Conservation (phyloP, 2,329 filamentous ascomycete genomes). For the Cladosporium sp. region DNA sequence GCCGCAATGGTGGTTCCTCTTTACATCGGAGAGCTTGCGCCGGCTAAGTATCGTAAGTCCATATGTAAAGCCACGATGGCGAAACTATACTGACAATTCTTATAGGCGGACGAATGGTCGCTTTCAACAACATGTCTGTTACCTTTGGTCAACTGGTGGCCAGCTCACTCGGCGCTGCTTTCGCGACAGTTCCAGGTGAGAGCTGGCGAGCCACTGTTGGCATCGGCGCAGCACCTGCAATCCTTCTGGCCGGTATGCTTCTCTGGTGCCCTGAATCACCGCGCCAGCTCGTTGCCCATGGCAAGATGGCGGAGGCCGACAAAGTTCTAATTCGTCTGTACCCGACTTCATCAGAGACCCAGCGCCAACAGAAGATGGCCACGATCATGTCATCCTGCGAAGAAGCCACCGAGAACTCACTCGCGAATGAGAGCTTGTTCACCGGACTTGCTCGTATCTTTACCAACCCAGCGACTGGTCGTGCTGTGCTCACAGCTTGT, state of each 20-base stretch:
- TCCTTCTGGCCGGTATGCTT: slow-evolving; percentile 47
- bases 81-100: not conserved
- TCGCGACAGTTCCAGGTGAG: slow-evolving; percentile 38
- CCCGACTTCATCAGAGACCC: slow-evolving; percentile 43
- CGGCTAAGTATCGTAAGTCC: slow-evolving; percentile 42
- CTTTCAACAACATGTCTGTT: slow-evolving; percentile 49
- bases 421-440: slow-evolving; percentile 44
- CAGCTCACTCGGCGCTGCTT: slow-evolving; percentile 35
- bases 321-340: slow-evolving; percentile 44
- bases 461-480: slow-evolving; percentile 65
- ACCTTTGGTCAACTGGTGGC: slow-evolving; percentile 36
- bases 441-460: slow-evolving; percentile 49
- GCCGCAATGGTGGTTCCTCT: slow-evolving; percentile 47
- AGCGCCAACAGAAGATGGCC: slow-evolving; percentile 48
- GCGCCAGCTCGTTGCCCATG: slow-evolving; percentile 49
- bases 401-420: slow-evolving; percentile 41
- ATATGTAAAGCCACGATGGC: not conserved
- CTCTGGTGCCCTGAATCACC: slow-evolving; percentile 52
- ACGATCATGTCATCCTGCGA: slow-evolving; percentile 45
- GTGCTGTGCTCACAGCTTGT: slow-evolving; percentile 49
- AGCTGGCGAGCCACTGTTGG: slow-evolving; percentile 56
- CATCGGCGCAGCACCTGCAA: slow-evolving; percentile 48
- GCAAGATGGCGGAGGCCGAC: slow-evolving; percentile 43
- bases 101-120: slow-evolving; percentile 47
- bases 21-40: slow-evolving; percentile 55